Conservation (phyloP, 768 basidiomycete genomes). For the Strobilomyces echinocephalus region DNA sequence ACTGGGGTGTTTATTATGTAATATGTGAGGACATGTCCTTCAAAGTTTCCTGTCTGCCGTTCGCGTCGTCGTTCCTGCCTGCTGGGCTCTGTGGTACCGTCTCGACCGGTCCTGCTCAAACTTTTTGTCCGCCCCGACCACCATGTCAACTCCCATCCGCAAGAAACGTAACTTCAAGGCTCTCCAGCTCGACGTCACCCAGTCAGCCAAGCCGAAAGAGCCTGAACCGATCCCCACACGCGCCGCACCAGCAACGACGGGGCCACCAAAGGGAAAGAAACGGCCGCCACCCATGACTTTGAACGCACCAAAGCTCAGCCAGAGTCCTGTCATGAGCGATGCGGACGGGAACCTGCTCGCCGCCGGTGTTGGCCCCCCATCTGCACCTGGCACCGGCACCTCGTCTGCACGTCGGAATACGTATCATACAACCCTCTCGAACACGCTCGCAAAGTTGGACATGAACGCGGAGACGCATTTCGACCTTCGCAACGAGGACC, state of each 20-base stretch:
- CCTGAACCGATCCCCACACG: conserved; percentile 44
- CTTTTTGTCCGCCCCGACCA: background rate
- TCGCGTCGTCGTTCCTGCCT: conserved; percentile 10
- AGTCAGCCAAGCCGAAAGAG: conserved; percentile 37
- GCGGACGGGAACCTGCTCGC: conserved; percentile 44
- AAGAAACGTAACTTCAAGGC: conserved; percentile 93
- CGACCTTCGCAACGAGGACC: conserved; percentile 83
- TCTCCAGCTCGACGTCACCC: conserved; percentile 64
- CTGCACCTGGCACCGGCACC: conserved; percentile 49
- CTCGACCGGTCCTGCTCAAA: conserved; percentile 4
- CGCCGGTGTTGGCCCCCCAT: conserved; percentile 43
- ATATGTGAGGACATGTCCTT: background rate
- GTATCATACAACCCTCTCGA: conserved; percentile 75
- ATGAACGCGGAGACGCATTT: conserved; percentile 81
- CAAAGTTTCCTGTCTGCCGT: conserved; percentile 18
- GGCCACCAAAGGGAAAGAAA: conserved; percentile 52
- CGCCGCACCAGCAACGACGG: conserved; percentile 38
- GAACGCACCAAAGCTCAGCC: conserved; percentile 61
- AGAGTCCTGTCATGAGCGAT: conserved; percentile 27
- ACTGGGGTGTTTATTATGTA: conserved; percentile 17
- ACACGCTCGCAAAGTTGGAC: conserved; percentile 81
- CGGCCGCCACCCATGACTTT: conserved; percentile 81
- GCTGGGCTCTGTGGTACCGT: conserved; percentile 1
- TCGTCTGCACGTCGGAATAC: conserved; percentile 58
- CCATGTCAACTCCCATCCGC: conserved; percentile 61